Evolutionary conservation across 164 flowering plant species (phyloP), one percentile per base, ranked within the genome.

Genomic region (Kingdonia uniflora): DNA sequence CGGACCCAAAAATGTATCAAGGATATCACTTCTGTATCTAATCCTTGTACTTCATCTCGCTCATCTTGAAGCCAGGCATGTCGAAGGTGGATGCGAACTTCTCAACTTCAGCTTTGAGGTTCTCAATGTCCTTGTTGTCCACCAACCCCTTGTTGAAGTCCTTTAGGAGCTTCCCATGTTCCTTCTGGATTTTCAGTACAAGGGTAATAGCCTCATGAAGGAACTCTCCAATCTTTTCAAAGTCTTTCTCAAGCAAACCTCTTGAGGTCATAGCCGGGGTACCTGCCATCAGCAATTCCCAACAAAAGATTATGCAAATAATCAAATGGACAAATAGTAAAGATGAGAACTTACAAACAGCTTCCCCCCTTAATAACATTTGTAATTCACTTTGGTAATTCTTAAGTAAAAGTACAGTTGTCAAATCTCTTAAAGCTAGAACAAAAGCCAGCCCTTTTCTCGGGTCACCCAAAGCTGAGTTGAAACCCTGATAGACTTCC

Each of bases 261-360:
- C 99, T 84, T 6, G 97, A 94, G 22, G 97, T 94, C 99, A 94
- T 94, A 57, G 99, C 99, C 6, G 99, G 97, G 35, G 99, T 24
- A 69, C 99, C 99, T 92, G 69, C 20, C 51, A 54, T 13, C 44
- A 57, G 19, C 14, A 4, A 29, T 29, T 4, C 35, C 35, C 35
- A 29, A 29, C 35, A 29, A 4, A 29, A 8, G 8, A 29, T 3
- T 29, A 29, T 29, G 8, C 35, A 3, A 29, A 29, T 8, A 29
- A 29, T 29, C 4, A 29, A 29, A 29, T 29, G 35, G 8, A 29
- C 35, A n/a, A n/a, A n/a, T n/a, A n/a, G n/a, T n/a, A n/a, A n/a
- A n/a, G n/a, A n/a, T n/a, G n/a, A n/a, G n/a, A n/a, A n/a, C n/a
- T n/a, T n/a, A n/a, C n/a, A n/a, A n/a, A n/a, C n/a, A n/a, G n/a